Evolutionary conservation across 805 yeast species (phyloP), one percentile per base, ranked within the genome.

Genomic region (Wickerhamomyces rabaulensis): DNA sequence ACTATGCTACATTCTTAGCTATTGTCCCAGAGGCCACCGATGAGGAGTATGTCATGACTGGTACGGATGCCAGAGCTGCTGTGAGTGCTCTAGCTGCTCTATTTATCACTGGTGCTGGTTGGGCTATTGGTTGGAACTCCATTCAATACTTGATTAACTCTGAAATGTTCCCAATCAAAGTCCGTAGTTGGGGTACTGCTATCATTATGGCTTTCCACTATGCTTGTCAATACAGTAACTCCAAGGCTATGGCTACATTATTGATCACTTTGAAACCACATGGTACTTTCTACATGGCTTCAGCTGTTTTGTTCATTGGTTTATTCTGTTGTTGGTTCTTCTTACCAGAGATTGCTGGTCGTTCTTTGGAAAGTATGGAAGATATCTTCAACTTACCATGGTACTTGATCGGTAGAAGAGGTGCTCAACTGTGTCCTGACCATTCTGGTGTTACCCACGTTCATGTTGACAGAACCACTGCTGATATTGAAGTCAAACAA

Each of bases 51-150:
- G 51, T 37, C 0, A 57, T 71, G 51, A 58, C 69, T 1, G 48
- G 64, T 0, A 56, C 71, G 4, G 60, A 69, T 47, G 46, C 50
- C 20, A 52, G 55, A 5, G 79, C 79, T 2, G 66, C 76, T 29
- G 59, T 65, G 42, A 78, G 67, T 43, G 82, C 82, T 9, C 58
- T 78, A 53, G 79, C 80, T 1, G 70, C 77, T 41, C 54, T 79
- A 23, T 78, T 65, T 53, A 53, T 78, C 33, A 66, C 71, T 27
- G 83, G 83, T 53, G 66, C 70, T 20, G 82, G 81, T 33, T 79
- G 83, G 84, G 73, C 79, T 27, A 58, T 78, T 61, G 83, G 83
- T 33, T 79, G 76, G 73, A 79, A 79, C 61, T 66, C 78, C 0
- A 65, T 77, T 42, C 82, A 78, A 57, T 78, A 78, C 55, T 65